Base-by-base conservation (phyloP, 129 eudicot genomes). In the Helichrysum umbraculigerum region DNA sequence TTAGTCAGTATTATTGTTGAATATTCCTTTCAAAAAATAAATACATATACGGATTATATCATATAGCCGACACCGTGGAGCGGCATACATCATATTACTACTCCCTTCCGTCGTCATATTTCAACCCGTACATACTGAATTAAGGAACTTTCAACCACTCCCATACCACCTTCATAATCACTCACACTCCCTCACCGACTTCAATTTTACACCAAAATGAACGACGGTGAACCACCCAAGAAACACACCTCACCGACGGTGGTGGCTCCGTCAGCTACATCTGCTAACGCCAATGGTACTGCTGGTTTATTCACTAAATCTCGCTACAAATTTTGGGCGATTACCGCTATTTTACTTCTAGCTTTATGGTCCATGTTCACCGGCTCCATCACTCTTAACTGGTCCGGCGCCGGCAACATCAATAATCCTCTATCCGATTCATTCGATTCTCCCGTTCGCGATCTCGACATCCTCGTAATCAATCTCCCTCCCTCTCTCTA, bases 281-380 rank as follows among this genome's bases (percentile, higher is more conserved):
- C 79, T 16, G 74, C 83, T 7, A 51, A 73, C 28, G 52, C 15
- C 28, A 70, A 60, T 60, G 76, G 70, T 7, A 25, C 28, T 25
- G 82, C 81, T 54, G 81, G 74, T 17, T 37, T 92, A 42, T 90
- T 92, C 28, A 86, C 87, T 7, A 78, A 83, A 66, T 77, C 80
- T 3, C 81, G 87, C 17, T 92, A 89, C 77, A 92, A 92, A 76
- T 75, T 92, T 39, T 92, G 96, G 96, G 98, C 86, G 16, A 63
- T 90, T 32, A 51, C 81, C 28, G 94, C 85, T 0, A 90, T 92
- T 21, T 72, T 86, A 15, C 51, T 90, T 14, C 88, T 92, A 7
- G 98, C 98, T 11, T 56, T 90, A 19, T 92, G 96, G 98, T 92
- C 98, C 5, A 90, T 92, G 96, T 81, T 92, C 82, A 90, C 96